A percentile compares a stretch with the other conserved stretches of the same genome.
Conservation (phyloP, 768 basidiomycete species). For the Leccinum obscurum region DNA sequence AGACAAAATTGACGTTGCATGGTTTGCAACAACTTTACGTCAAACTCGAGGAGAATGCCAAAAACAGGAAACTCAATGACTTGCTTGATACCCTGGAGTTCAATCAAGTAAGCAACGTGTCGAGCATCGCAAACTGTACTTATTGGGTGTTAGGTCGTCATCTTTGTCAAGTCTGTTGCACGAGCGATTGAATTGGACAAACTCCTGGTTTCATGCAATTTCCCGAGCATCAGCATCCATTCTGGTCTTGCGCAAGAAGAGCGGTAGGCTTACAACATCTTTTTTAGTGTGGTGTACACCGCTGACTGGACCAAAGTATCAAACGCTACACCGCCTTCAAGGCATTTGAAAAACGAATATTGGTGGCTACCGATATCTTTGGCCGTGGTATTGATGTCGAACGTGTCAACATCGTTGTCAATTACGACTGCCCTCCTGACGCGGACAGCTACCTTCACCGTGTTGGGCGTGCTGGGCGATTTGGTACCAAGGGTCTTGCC, state of each 20-base stretch:
- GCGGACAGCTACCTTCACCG: constrained; percentile 99
- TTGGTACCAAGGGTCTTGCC: constrained; percentile 98
- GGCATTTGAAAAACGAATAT: constrained; percentile 98
- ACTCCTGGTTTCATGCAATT: constrained; percentile 94
- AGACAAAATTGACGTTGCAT: constrained; percentile 97
- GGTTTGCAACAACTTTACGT: constrained; percentile 99
- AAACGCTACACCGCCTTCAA: constrained; percentile 97
- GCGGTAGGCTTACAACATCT: constrained; percentile 58
- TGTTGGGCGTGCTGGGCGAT: constrained; percentile 98
- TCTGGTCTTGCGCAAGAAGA: constrained; percentile 94
- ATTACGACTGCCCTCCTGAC: constrained; percentile 97
- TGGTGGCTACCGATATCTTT: constrained; percentile 99
- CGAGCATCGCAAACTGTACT: background rate
- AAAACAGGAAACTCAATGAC: constrained; percentile 97
- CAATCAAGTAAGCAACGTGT: constrained; percentile 71
- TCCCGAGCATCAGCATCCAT: constrained; percentile 97
- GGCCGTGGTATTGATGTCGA: constrained; percentile 99
- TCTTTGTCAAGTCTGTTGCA: constrained; percentile 98
- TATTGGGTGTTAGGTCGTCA: constrained; percentile 73
- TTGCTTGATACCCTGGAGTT: constrained; percentile 95
- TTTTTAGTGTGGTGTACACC: background rate
- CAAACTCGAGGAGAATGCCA: constrained; percentile 90
- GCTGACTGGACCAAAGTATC: constrained; percentile 56
- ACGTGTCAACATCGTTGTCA: constrained; percentile 98
- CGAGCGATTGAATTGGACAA: constrained; percentile 97